Base-by-base conservation (phyloP, 2,329 filamentous ascomycete genomes). In the Podosphaera fusca region DNA sequence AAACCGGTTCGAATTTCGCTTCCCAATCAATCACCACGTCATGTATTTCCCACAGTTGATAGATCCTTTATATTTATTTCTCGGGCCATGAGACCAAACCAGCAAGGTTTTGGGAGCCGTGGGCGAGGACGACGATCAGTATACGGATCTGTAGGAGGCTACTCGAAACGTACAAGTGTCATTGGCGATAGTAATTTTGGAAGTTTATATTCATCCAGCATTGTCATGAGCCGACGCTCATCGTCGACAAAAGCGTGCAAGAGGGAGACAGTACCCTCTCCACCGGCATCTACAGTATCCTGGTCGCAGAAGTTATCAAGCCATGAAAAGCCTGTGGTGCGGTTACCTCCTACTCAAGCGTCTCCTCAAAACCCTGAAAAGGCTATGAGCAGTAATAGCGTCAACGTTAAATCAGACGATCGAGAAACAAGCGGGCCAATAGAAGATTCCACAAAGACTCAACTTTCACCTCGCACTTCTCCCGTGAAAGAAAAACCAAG, bases 61-160 rank as follows among this genome's bases (percentile, higher is more conserved):
- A 77, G 92, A 61, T 96, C 92, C 0, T 98, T 98, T 69, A 94
- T 95, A 64, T 98, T 98, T 71, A 98, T 98, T 59, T 92, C 92
- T 10, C 79, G 92, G 62, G 90, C 90, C 9, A 78, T 95, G 72
- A 81, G 92, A 63, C 92, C 92, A 12, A 95, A 95, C 67, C 88
- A 94, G 68, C 87, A 94, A 72, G 79, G 81, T 35, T 79, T 82
- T 62, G 75, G 74, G 49, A 75, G 79, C 57, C 77, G 77, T 56
- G 77, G 85, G 57, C 77, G 77, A 56, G 77, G 85, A 57, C 84
- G 86, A 66, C 78, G 82, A 58, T 84, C 86, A 58, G 80, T 80
- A 14, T 77, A 85, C 70, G 82, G 74, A 62, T 87, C 73, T 64
- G 72, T 84, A 57, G 78, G 79, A 4, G 78, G 78, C 9, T 81